Conservation (phyloP, 1,284 basidiomycete species). For the Stereum hirsutum region DNA sequence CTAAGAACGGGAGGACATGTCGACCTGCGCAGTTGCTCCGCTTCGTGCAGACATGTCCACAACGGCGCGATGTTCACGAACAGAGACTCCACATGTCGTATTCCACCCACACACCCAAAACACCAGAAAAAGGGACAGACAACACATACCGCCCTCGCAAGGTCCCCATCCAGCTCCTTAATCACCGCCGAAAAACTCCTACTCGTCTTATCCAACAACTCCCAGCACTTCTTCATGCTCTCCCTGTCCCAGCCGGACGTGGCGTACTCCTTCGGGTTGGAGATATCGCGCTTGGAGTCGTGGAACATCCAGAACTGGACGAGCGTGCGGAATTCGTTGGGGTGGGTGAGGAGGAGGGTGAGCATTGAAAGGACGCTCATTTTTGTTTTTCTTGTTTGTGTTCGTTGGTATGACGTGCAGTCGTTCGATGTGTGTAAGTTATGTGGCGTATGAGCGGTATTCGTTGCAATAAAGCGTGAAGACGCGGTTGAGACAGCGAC, state of each 20-base stretch:
- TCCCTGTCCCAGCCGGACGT: constrained; percentile 78
- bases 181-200: constrained; percentile 92
- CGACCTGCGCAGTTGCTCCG: too few relatives aligned
- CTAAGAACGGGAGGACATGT: too few relatives aligned
- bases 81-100: too few relatives aligned
- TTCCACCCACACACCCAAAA: too few relatives aligned
- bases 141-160: constrained; percentile 78
- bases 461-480: too few relatives aligned
- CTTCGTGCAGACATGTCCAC: too few relatives aligned
- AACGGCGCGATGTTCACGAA: too few relatives aligned
- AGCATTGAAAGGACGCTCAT: constrained; percentile 33
- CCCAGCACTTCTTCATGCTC: constrained; percentile 88
- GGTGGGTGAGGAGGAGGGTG: constrained; percentile 61
- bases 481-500: not conserved
- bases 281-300: constrained; percentile 74
- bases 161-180: constrained; percentile 93
- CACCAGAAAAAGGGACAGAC: not conserved
- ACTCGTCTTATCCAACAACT: constrained; percentile 83
- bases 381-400: too few relatives aligned
- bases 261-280: constrained; percentile 55
- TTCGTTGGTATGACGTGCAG: too few relatives aligned
- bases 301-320: constrained; percentile 76
- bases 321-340: constrained; percentile 70
- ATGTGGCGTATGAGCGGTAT: too few relatives aligned
- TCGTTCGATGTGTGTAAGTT: too few relatives aligned